A percentile compares a stretch with the other conserved stretches of the same genome.
Conservation (phyloP, 768 basidiomycete species). For the Suillus fuscotomentosus region DNA sequence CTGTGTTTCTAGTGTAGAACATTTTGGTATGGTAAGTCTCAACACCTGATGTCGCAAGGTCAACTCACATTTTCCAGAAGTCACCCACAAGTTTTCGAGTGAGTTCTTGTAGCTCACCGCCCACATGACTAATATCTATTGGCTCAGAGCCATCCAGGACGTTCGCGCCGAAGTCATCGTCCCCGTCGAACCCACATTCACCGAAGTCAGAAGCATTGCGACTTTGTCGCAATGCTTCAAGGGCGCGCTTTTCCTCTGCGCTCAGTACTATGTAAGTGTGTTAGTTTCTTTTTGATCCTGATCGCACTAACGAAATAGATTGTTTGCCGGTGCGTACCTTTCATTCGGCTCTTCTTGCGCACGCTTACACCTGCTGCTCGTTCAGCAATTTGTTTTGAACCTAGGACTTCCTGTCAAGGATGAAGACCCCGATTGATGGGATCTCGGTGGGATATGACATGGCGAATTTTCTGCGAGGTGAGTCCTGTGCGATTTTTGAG, state of each 20-base stretch:
- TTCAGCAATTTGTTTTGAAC: not conserved
- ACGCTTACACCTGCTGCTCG: not conserved
- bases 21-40: not conserved
- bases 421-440: not conserved
- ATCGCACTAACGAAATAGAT: not conserved
- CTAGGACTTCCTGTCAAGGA: not conserved
- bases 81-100: not conserved
- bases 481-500: not conserved
- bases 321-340: not conserved
- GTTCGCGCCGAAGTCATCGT: not conserved
- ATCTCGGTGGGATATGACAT: not conserved
- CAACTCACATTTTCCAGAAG: constrained; percentile 4
- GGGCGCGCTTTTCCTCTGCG: not conserved
- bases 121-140: constrained; percentile 6
- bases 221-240: not conserved
- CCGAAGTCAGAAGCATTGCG: not conserved
- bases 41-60: not conserved
- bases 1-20: not conserved
- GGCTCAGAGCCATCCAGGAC: not conserved
- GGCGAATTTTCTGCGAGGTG: not conserved
- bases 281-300: not conserved
- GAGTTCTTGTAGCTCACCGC: constrained; percentile 2
- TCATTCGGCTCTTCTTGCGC: not conserved
- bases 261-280: not conserved
- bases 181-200: not conserved